A percentile compares a stretch with the other conserved stretches of the same genome.
phyloP scores from a whole-genome alignment of 2,329 filamentous ascomycete genomes.

The Fusarium temperatum region DNA sequence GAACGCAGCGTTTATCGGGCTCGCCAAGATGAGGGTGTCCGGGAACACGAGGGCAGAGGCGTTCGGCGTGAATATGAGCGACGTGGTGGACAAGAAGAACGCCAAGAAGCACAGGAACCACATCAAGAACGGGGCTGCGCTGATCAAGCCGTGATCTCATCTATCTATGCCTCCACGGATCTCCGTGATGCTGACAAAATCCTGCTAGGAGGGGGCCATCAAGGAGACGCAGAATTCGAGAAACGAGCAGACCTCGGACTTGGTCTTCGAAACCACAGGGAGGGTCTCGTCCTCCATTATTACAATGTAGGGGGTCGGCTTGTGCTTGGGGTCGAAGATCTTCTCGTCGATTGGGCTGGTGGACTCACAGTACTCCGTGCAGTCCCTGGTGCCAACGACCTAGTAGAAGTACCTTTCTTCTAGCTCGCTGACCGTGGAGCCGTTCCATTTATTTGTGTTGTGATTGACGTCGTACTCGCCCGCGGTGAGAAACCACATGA shows the following conservation, averaged over 20 bases:
- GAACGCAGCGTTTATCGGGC: background rate
- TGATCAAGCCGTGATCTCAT: background rate
- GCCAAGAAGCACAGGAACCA: background rate
- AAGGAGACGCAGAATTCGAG: background rate
- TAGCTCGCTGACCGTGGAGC: no score
- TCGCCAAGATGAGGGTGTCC: background rate
- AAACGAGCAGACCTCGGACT: background rate
- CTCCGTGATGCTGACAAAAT: background rate
- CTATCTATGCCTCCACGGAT: background rate
- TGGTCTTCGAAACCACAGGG: background rate
- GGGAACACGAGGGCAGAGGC: background rate
- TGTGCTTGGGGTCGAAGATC: background rate
- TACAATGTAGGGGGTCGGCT: background rate
- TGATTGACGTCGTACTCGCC: no score
- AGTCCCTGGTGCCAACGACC: no score
- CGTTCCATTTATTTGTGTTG: no score
- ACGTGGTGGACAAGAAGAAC: background rate
- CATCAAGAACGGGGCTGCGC: background rate
- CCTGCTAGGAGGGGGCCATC: background rate
- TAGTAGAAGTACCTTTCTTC: no score
- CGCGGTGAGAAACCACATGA: accelerated
- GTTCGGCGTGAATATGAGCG: no score
- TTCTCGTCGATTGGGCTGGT: background rate
- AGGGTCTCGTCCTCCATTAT: background rate
- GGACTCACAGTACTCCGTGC: background rate